Conservation (phyloP, 2,329 filamentous ascomycete species). For the Fusarium verticillioides region DNA sequence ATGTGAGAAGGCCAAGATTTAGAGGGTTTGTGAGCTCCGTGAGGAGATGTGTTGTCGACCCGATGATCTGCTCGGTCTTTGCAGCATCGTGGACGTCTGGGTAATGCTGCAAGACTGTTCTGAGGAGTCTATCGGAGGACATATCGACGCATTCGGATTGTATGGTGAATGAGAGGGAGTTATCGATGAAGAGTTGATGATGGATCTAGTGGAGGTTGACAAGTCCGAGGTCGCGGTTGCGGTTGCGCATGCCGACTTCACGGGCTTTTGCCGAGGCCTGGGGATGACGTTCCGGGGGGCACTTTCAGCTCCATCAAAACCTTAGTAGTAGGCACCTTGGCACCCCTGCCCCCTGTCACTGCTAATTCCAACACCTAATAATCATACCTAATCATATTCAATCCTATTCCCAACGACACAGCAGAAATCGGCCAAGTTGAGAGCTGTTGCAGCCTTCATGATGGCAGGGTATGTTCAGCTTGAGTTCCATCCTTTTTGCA, state of each 20-base stretch:
- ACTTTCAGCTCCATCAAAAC: conserved; percentile 13
- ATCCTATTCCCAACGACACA: conserved; percentile 11
- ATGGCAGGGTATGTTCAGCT: conserved; percentile 38
- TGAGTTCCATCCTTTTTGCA: background rate
- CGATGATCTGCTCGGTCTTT: conserved; percentile 68
- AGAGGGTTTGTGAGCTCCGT: conserved; percentile 78
- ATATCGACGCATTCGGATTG: conserved; percentile 53
- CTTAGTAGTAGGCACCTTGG: background rate
- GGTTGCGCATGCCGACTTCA: conserved; percentile 34
- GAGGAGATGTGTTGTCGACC: conserved; percentile 74
- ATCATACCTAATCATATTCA: conserved; percentile 14
- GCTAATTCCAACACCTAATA: conserved; percentile 30
- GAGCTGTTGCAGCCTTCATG: conserved; percentile 21
- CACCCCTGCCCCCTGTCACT: conserved; percentile 27
- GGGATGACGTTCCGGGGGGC: conserved; percentile 40
- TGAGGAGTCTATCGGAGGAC: conserved; percentile 74
- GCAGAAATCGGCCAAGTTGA: conserved; percentile 2
- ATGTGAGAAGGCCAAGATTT: conserved; percentile 78
- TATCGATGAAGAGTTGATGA: conserved; percentile 13
- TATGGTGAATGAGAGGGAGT: background rate
- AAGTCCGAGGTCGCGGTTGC: conserved; percentile 28
- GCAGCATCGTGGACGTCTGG: conserved; percentile 63
- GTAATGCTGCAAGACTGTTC: conserved; percentile 71
- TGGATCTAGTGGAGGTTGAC: background rate
- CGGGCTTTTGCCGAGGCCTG: conserved; percentile 46